Evolutionary conservation across 495 filamentous ascomycete species (phyloP).

Genomic region (Hypomontagnella submonticulosa): DNA sequence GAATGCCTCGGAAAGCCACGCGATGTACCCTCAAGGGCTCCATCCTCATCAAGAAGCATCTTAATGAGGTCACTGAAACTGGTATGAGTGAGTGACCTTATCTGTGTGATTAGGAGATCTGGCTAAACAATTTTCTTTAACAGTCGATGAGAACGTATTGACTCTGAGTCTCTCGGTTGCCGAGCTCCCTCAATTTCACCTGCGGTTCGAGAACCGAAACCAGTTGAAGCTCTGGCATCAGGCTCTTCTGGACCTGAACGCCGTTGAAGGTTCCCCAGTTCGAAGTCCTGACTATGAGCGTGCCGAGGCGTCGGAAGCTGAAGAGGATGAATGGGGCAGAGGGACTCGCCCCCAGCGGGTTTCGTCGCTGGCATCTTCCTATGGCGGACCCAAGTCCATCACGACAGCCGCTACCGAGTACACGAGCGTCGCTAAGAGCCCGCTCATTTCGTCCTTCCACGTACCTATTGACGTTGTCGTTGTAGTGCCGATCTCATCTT

Average conservation of each 20-base stretch:
- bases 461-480: slow-evolving; percentile 96
- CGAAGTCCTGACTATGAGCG: slow-evolving; percentile 72
- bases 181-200: slow-evolving; percentile 96
- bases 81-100: slow-evolving; percentile 49
- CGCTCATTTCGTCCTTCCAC: slow-evolving; percentile 74
- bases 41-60: slow-evolving; percentile 97
- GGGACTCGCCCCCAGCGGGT: slow-evolving; percentile 78
- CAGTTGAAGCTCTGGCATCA: slow-evolving; percentile 94
- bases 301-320: slow-evolving; percentile 78
- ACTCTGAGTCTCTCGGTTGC: slow-evolving; percentile 91
- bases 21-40: slow-evolving; percentile 95
- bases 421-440: slow-evolving; percentile 68
- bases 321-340: slow-evolving; percentile 91
- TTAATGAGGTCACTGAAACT: slow-evolving; percentile 85
- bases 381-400: slow-evolving; percentile 81
- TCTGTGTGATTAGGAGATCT: slow-evolving; percentile 36
- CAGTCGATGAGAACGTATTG: slow-evolving; percentile 80
- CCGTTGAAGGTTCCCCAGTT: slow-evolving; percentile 66
- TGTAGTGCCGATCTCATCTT: slow-evolving; percentile 96
- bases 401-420: slow-evolving; percentile 86
- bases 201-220: slow-evolving; percentile 85
- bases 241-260: slow-evolving; percentile 85
- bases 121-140: slow-evolving; percentile 46
- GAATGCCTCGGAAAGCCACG: slow-evolving; percentile 69
- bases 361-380: slow-evolving; percentile 84